These are phyloP conservation scores for Pisolithus tinctorius DNA, from an alignment of 768 basidiomycete species.

Conservation along the genomic window DNA sequence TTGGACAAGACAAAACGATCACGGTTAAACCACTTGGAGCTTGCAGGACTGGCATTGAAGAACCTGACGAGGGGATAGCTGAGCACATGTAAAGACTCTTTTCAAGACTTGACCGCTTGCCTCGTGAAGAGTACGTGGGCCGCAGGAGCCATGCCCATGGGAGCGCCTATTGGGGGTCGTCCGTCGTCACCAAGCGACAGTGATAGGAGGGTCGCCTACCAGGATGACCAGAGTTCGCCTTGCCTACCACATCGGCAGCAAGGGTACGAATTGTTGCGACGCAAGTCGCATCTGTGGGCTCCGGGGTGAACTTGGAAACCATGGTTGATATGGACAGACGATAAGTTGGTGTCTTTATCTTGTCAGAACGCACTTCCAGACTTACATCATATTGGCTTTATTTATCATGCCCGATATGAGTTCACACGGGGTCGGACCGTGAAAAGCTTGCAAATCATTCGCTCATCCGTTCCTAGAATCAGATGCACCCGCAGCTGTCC, in stretches of 20 bases:
- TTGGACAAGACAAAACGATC: constrained; percentile 97
- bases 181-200: neutral
- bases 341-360: neutral
- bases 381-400: neutral
- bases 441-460: neutral
- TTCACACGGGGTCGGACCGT: constrained; percentile 1
- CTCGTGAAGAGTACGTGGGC: constrained; percentile 76
- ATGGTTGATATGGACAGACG: constrained; percentile 21
- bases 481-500: constrained; percentile 68
- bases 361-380: neutral
- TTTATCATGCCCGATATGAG: neutral
- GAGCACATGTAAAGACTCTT: neutral
- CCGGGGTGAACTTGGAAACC: constrained; percentile 30
- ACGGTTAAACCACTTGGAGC: constrained; percentile 91
- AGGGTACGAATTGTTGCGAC: constrained; percentile 73
- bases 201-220: constrained; percentile 36
- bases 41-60: constrained; percentile 83
- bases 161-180: constrained; percentile 53
- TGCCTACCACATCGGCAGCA: constrained; percentile 69
- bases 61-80: constrained; percentile 40
- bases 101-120: constrained; percentile 28
- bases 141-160: constrained; percentile 88
- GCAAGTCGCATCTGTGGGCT: constrained; percentile 45
- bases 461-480: constrained; percentile 2
- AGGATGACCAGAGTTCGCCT: constrained; percentile 93